Conservation (phyloP, 2,329 filamentous ascomycete genomes). For the Raffaelea ambrosiae region DNA sequence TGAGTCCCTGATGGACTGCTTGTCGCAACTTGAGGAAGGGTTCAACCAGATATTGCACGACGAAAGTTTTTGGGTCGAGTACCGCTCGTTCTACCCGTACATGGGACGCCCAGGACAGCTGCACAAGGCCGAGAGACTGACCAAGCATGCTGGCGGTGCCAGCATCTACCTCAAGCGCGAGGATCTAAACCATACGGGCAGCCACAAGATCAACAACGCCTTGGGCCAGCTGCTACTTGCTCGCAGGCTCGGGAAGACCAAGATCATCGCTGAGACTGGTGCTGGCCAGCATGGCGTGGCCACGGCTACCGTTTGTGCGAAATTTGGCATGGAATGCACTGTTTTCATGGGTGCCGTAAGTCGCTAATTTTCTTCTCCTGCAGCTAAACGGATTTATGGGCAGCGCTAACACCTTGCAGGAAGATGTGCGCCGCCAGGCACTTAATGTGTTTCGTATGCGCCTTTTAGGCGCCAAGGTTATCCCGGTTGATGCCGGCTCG, state of each 20-base stretch:
- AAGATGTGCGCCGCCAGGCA: slow-evolving; percentile 92
- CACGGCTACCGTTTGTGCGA: slow-evolving; percentile 93
- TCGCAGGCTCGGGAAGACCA: slow-evolving; percentile 79
- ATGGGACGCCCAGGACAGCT: slow-evolving; percentile 92
- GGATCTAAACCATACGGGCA: slow-evolving; percentile 94
- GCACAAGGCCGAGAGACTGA: slow-evolving; percentile 81
- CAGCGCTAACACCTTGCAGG: no score
- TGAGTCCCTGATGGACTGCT: slow-evolving; percentile 94
- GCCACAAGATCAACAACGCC: slow-evolving; percentile 99
- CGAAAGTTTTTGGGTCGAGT: slow-evolving; percentile 93
- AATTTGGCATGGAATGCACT: slow-evolving; percentile 96
- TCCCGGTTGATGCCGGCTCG: slow-evolving; percentile 86
- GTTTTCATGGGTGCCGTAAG: slow-evolving; percentile 98
- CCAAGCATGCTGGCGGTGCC: slow-evolving; percentile 80
- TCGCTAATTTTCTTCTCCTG: no score
- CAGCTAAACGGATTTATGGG: no score
- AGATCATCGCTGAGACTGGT: slow-evolving; percentile 96
- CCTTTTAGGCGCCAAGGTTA: slow-evolving; percentile 82
- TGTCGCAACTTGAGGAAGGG: slow-evolving; percentile 80
- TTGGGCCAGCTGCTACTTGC: slow-evolving; percentile 88
- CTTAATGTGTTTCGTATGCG: slow-evolving; percentile 99
- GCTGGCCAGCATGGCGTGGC: slow-evolving; percentile 97
- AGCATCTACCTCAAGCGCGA: slow-evolving; percentile 98
- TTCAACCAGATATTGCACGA: slow-evolving; percentile 85
- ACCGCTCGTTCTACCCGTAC: slow-evolving; percentile 89